phyloP scores from a whole-genome alignment of 2,329 filamentous ascomycete genomes.

The Clarireedia monteithiana region DNA sequence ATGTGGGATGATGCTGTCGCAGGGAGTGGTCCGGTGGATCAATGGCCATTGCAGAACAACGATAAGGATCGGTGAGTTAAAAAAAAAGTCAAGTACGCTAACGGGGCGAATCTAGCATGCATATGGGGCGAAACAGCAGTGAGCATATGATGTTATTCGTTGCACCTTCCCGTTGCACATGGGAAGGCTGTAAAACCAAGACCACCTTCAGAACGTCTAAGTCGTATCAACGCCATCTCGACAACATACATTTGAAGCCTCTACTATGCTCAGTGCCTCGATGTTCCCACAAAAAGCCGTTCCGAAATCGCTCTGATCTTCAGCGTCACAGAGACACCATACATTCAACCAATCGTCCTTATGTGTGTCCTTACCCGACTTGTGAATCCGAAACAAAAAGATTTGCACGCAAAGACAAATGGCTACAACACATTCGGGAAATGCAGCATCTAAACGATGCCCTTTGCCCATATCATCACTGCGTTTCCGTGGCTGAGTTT shows the following conservation, averaged over 20 bases:
- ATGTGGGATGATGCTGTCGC: constrained; percentile 10
- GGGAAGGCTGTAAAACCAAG: constrained; percentile 4
- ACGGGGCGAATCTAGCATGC: no score
- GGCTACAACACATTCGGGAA: constrained; percentile 12
- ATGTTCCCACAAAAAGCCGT: constrained; percentile 5
- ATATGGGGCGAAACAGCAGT: no score
- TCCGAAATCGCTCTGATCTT: constrained; percentile 6
- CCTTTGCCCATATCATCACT: constrained; percentile 10
- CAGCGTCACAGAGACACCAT: constrained; percentile 2
- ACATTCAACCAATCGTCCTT: neutral
- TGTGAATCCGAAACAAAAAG: constrained; percentile 3
- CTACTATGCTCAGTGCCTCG: neutral
- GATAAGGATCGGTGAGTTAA: constrained; percentile 11
- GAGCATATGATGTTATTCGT: neutral
- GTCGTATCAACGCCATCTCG: neutral
- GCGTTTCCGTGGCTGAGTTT: neutral
- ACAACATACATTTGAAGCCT: constrained; percentile 7
- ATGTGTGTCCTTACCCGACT: constrained; percentile 7
- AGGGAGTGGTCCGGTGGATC: constrained; percentile 6
- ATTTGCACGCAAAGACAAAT: constrained; percentile 12
- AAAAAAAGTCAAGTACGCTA: constrained; percentile 15
- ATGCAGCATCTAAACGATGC: constrained; percentile 10
- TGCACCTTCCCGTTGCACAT: neutral
- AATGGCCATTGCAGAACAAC: neutral
- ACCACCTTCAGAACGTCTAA: neutral